Conservation (phyloP, 768 basidiomycete species). For the Xanthoconium purpureum region DNA sequence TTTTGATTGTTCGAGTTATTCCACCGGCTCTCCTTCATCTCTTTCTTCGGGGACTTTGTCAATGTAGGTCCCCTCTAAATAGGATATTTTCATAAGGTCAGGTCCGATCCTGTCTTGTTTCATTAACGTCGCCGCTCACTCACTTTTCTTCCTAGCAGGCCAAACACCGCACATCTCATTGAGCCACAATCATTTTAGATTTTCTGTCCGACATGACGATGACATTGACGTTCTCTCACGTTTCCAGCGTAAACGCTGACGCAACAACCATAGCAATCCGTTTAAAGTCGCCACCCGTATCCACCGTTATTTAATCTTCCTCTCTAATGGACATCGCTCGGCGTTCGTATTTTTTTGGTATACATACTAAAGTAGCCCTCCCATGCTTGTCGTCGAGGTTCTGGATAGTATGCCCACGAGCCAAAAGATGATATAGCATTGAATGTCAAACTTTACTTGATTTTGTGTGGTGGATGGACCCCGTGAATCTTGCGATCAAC, state of each 20-base stretch:
- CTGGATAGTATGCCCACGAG: conserved; percentile 6
- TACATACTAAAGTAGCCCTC: not conserved
- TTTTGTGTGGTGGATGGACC: not conserved
- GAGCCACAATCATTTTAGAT: not conserved
- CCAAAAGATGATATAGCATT: not conserved
- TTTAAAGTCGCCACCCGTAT: not conserved
- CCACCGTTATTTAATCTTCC: not conserved
- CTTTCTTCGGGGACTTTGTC: conserved; percentile 6
- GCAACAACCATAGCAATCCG: not conserved
- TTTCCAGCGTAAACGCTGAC: not conserved
- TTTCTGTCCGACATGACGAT: not conserved
- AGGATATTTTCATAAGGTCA: not conserved
- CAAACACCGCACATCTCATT: not conserved
- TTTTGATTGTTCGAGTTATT: conserved; percentile 14
- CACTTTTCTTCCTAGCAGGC: no score
- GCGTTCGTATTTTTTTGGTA: conserved; percentile 3
- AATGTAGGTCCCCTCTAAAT: not conserved
- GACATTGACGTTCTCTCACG: conserved; percentile 3
- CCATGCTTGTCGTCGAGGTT: not conserved
- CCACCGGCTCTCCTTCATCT: conserved; percentile 12
- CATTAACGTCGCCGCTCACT: not conserved
- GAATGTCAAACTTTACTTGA: not conserved
- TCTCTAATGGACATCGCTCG: conserved; percentile 8
- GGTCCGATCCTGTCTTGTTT: not conserved
- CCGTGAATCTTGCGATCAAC: not conserved